These are phyloP conservation scores for Solanum medicagineum DNA, from an alignment of 257 asterid genomes.

Conservation along the genomic window DNA sequence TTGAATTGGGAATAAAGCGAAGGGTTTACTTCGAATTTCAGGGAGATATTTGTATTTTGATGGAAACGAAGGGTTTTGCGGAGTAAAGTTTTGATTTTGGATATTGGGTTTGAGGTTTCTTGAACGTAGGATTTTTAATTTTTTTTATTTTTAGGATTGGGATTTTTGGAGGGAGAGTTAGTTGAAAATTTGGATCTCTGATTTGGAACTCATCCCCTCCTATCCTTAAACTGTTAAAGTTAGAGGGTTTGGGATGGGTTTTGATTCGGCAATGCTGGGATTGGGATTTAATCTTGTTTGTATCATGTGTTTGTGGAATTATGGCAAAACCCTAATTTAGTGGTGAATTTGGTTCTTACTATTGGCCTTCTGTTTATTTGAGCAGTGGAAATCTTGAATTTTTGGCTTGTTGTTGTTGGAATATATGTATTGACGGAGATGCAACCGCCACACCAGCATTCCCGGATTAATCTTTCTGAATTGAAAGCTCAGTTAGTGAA, in stretches of 20 bases:
- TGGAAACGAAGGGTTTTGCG: constrained; percentile 17
- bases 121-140: constrained; percentile 16
- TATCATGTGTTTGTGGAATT: constrained; percentile 30
- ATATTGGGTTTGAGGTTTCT: constrained; percentile 1
- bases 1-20: constrained; percentile 2
- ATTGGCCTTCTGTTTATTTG: constrained; percentile 4
- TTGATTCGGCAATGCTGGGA: constrained; percentile 20
- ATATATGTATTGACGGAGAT: constrained; percentile 43
- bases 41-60: constrained; percentile 21
- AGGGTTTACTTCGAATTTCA: constrained; percentile 23
- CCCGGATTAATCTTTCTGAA: constrained; percentile 69
- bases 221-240: constrained; percentile 11
- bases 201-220: constrained; percentile 28
- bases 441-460: constrained; percentile 70
- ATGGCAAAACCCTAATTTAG: constrained; percentile 43
- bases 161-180: constrained; percentile 61
- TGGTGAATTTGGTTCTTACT: constrained; percentile 7
- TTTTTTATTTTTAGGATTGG: constrained; percentile 11
- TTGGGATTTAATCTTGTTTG: constrained; percentile 28
- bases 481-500: constrained; percentile 61
- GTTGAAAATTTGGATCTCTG: constrained; percentile 45
- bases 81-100: constrained; percentile 6
- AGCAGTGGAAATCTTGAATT: constrained; percentile 9
- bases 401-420: constrained; percentile 34
- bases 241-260: constrained; percentile 36